These are phyloP conservation scores for Lizonia empirigonia DNA, from an alignment of 2,329 filamentous ascomycete species.

Conservation along the genomic window DNA sequence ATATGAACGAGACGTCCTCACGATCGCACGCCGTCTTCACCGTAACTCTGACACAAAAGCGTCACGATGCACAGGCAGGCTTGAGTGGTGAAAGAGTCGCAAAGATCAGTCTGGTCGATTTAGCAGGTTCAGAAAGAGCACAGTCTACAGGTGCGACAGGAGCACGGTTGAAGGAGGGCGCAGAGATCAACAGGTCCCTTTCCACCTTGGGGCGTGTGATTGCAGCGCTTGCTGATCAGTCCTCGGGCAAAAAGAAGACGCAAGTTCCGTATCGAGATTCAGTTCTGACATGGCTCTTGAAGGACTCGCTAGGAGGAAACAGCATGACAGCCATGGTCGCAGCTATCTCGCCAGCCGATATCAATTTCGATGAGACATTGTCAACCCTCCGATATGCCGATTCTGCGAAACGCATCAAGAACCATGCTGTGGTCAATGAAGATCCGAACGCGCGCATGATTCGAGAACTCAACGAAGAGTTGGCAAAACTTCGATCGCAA, in stretches of 20 bases:
- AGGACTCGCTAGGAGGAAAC: slow-evolving; percentile 96
- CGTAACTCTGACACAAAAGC: slow-evolving; percentile 91
- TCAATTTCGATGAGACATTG: slow-evolving; percentile 98
- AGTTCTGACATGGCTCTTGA: slow-evolving; percentile 92
- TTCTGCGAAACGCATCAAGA: slow-evolving; percentile 99
- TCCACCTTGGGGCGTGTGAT: slow-evolving; percentile 98
- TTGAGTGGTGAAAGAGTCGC: slow-evolving; percentile 98
- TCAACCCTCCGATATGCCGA: slow-evolving; percentile 96
- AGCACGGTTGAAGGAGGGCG: slow-evolving; percentile 92
- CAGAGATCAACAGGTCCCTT: slow-evolving; percentile 96
- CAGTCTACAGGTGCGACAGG: slow-evolving; percentile 97
- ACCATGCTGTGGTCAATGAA: slow-evolving; percentile 98
- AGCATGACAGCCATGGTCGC: slow-evolving; percentile 99
- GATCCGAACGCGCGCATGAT: slow-evolving; percentile 99
- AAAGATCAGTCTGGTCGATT: slow-evolving; percentile 96
- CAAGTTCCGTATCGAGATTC: slow-evolving; percentile 97
- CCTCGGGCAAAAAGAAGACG: slow-evolving; percentile 77
- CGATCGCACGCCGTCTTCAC: slow-evolving; percentile 98
- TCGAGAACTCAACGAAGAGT: slow-evolving; percentile 92
- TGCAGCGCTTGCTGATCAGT: slow-evolving; percentile 89
- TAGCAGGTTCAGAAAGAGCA: slow-evolving; percentile 95
- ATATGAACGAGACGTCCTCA: slow-evolving; percentile 99
- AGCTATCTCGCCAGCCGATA: slow-evolving; percentile 95
- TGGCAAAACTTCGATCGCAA: slow-evolving; percentile 84
- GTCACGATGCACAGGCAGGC: slow-evolving; percentile 86